Base-by-base conservation (phyloP, 768 basidiomycete genomes). In the Termitomyces sp. region DNA sequence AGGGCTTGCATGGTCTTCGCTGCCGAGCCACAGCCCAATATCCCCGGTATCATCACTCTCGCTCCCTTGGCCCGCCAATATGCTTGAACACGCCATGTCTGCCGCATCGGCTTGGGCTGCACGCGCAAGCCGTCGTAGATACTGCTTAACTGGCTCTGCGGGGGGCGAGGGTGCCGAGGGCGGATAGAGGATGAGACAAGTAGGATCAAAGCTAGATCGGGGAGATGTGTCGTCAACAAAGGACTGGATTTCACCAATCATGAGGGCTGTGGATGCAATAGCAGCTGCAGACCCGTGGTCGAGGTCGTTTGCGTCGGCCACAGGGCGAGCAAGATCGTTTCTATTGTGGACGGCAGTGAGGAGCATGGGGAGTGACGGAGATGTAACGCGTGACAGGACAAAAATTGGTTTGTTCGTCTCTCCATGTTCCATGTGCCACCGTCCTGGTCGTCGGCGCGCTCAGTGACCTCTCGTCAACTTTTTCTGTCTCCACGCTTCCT, bases 41-140 rank as follows among this genome's bases (percentile, higher is more conserved):
- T 85, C 83, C 5, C 77, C 77, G 41, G 72, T 80, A 46, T 86
- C 83, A 58, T 84, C 83, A 61, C 76, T 77, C 61, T 87, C 84
- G 59, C 77, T 82, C n/a, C 71, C 66, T 32, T 73, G 73, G 2
- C 84, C 83, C 0, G 77, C 79, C 12, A 85, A 73, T 44, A 85
- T 68, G 62, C 81, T 84, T n/a, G 80, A 78, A 63, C 75, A 79
- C 11, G 72, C 66, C 10, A 73, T 68, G 3, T 73, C 68, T 27
- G 63, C 67, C 3, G 83, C 80, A 1, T 76, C 69, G 1, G 59
- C 62, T 49, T 76, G 71, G 11, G 79, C 79, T 37, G 68, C 63
- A 14, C 64, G 58, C 4, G 75, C 77, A 49, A 85, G 72, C 14
- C 67, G 48, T 17, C 63, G 61, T 21, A 78, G 65, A 53, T 66